These are phyloP conservation scores for Hamigera avellanea DNA, from an alignment of 495 filamentous ascomycete species.

Conservation along the genomic window DNA sequence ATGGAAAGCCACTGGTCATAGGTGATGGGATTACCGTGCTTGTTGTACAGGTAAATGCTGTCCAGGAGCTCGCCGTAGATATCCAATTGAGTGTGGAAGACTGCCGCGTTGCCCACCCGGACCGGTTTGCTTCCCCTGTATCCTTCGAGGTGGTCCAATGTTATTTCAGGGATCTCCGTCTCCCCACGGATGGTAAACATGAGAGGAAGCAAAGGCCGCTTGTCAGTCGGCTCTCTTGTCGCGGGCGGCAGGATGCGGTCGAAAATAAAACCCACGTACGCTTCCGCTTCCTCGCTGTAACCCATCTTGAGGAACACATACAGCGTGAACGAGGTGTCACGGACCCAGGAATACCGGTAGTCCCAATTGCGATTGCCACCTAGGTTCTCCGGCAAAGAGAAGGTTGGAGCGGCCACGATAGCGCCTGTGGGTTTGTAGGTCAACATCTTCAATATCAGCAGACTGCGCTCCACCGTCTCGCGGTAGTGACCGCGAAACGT, in stretches of 20 bases:
- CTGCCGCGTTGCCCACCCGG: slow-evolving; percentile 63
- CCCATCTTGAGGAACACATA: slow-evolving; percentile 65
- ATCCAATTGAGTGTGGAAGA: slow-evolving; percentile 62
- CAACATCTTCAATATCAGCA: slow-evolving; percentile 61
- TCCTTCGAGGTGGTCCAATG: slow-evolving; percentile 53
- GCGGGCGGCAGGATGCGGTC: slow-evolving; percentile 42
- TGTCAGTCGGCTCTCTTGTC: slow-evolving; percentile 29
- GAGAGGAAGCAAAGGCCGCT: slow-evolving; percentile 46
- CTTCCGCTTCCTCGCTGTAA: slow-evolving; percentile 61
- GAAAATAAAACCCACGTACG: slow-evolving; percentile 65
- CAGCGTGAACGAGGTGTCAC: slow-evolving; percentile 63
- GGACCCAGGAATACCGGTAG: slow-evolving; percentile 65
- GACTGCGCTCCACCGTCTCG: slow-evolving; percentile 53
- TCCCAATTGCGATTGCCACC: slow-evolving; percentile 68
- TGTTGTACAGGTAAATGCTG: slow-evolving; percentile 65
- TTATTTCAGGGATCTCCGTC: slow-evolving; percentile 57
- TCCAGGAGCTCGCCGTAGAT: slow-evolving; percentile 71
- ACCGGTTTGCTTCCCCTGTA: slow-evolving; percentile 57
- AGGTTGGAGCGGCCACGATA: slow-evolving; percentile 44
- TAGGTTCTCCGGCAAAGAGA: slow-evolving; percentile 63
- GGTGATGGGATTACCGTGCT: slow-evolving; percentile 60
- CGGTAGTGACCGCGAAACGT: slow-evolving; percentile 60
- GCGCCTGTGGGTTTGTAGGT: slow-evolving; percentile 54
- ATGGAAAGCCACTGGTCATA: slow-evolving; percentile 60
- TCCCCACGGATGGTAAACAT: slow-evolving; percentile 69